Evolutionary conservation across 2,329 filamentous ascomycete genomes (phyloP).

Genomic region (Diplocarpon mali): DNA sequence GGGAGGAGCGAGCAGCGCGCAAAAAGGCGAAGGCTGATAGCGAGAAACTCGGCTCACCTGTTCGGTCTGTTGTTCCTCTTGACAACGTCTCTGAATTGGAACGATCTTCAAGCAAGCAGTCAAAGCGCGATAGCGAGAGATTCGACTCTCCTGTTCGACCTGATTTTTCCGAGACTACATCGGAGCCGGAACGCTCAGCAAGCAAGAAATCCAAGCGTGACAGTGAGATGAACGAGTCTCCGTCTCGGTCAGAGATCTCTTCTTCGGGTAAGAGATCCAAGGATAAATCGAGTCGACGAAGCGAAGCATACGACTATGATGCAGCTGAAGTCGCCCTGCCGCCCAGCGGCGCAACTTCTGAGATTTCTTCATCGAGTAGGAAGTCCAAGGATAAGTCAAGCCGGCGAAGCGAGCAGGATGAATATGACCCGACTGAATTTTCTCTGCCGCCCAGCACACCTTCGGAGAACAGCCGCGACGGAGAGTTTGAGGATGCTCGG

Average conservation of each 20-base stretch:
- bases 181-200: slow-evolving; percentile 16
- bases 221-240: slow-evolving; percentile 10
- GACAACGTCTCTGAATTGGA: not conserved
- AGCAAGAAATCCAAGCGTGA: slow-evolving; percentile 18
- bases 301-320: slow-evolving; percentile 15
- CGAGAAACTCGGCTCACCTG: slow-evolving; percentile 10
- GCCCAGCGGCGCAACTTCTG: slow-evolving; percentile 4
- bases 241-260: slow-evolving; percentile 11
- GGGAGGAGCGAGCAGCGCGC: slow-evolving; percentile 12
- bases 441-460: slow-evolving; percentile 22
- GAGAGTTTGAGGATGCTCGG: slow-evolving; percentile 27
- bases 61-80: not conserved
- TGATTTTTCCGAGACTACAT: slow-evolving; percentile 8
- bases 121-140: not conserved
- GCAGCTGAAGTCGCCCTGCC: slow-evolving; percentile 4
- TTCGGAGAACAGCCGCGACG: slow-evolving; percentile 22
- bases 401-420: slow-evolving; percentile 18
- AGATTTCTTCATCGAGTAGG: slow-evolving; percentile 3
- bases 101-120: not conserved
- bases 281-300: slow-evolving; percentile 19
- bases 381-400: slow-evolving; percentile 18
- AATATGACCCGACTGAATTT: slow-evolving; percentile 23
- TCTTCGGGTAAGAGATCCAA: slow-evolving; percentile 18
- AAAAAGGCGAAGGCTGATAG: slow-evolving; percentile 16
- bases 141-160: slow-evolving; percentile 1